Evolutionary conservation across 2,329 filamentous ascomycete genomes (phyloP), one percentile per base, ranked within the genome.

Genomic region (Bretziella fagacearum): DNA sequence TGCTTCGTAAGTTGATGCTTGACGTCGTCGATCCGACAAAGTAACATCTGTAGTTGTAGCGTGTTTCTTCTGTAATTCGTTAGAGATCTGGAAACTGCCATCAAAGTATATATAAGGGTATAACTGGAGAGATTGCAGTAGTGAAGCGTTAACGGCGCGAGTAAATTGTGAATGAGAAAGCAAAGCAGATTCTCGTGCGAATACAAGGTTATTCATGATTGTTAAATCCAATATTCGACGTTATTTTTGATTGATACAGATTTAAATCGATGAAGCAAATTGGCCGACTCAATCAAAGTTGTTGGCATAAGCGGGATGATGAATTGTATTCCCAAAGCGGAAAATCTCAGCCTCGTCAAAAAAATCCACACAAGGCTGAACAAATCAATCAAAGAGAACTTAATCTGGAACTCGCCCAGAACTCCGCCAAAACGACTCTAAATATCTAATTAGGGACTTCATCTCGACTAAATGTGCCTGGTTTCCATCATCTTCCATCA

Each of bases 161-260:
- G 79, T 73, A 54, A 93, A 74, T 40, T 69, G 68, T 55, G 73
- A 70, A 42, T 77, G 74, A 53, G 68, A 64, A 51, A 84, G 62
- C 56, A 71, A 71, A 63, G 84, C 84, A 52, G 78, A 69, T 59
- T 82, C 78, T 64, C 85, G 79, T 60, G 83, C 77, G 61, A 91
- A 69, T 52, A 44, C 7, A 3, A 18, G 18, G 30, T 33, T n/a
- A 15, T 15, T n/a, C 30, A n/a, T 5, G 30, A 33, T n/a, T n/a
- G 13, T 15, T 6, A n/a, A n/a, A n/a, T 33, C 6, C n/a, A n/a
- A n/a, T n/a, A n/a, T n/a, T n/a, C n/a, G n/a, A n/a, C n/a, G n/a
- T n/a, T n/a, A n/a, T n/a, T n/a, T n/a, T n/a, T n/a, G n/a, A n/a
- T n/a, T n/a, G n/a, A n/a, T n/a, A n/a, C n/a, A n/a, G n/a, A n/a